phyloP scores from a whole-genome alignment of 495 filamentous ascomycete genomes.

The Penicillium coprophilum region DNA sequence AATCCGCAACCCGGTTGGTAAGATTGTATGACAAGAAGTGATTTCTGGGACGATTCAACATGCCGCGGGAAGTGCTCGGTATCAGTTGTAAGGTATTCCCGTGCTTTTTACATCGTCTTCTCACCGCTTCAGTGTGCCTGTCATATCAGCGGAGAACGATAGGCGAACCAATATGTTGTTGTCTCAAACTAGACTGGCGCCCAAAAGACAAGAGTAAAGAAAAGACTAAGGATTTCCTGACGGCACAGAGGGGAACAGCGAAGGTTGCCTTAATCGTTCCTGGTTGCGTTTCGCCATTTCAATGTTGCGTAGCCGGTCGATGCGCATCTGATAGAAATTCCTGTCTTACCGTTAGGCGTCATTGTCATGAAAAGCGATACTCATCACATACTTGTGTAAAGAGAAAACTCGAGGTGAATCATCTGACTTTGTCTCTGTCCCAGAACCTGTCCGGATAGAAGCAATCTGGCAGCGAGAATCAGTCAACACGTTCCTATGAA shows the following conservation, averaged over 20 bases:
- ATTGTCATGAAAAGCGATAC: neutral
- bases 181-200: neutral
- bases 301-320: constrained; percentile 73
- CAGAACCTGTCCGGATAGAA: constrained; percentile 35
- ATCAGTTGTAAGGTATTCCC: too few species aligned
- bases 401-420: constrained; percentile 73
- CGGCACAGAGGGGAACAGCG: constrained; percentile 81
- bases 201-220: too few species aligned
- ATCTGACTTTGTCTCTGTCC: constrained; percentile 34
- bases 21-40: neutral
- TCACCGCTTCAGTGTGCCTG: neutral
- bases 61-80: neutral
- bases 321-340: constrained; percentile 80
- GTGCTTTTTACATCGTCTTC: neutral
- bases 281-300: constrained; percentile 81
- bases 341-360: constrained; percentile 41
- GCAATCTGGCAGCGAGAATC: constrained; percentile 31
- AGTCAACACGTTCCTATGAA: neutral
- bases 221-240: constrained; percentile 54
- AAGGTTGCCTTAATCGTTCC: constrained; percentile 76
- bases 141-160: neutral
- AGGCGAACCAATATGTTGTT: neutral
- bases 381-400: constrained; percentile 68
- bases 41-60: neutral
- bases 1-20: neutral